Evolutionary conservation across 2,329 filamentous ascomycete species (phyloP), one percentile per base, ranked within the genome.

Genomic region (Cylindrodendrum hubeiense): DNA sequence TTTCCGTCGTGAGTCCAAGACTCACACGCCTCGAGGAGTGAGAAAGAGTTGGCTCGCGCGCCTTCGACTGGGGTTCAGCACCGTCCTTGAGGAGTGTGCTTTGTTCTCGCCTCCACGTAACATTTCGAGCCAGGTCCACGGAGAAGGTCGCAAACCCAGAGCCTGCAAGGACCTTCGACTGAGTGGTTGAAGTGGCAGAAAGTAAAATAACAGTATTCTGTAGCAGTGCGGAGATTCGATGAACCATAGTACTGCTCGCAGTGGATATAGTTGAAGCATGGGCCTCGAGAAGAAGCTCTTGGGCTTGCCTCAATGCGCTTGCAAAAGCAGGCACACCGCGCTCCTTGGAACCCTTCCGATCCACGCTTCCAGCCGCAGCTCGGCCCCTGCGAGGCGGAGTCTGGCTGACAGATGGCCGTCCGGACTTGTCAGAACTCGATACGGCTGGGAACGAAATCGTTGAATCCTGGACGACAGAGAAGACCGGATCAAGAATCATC

Each of bases 391-490:
- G 72, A n/a, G 74, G 71, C 54, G 82, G 81, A 13, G 81, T 77
- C 58, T 81, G 80, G 5, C 70, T 68, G 4, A 78, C 63, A 3
- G 80, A 80, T 22, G 75, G 68, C 30, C 79, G 77, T 46, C 84
- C 80, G 12, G 77, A 68, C 65, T 80, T 81, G 34, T 85, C 85
- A 26, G 80, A 76, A 68, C 78, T 75, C 24, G 82, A 81, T 39
- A 95, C 84, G 0, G 93, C 90, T 1, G 95, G 94, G 65, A 95
- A 91, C 0, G 94, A 97, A 26, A 98, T 90, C 0, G 94, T 97
- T 0, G 96, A 98, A 74, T 99, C 96, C 49, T 95, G 93, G 17
- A 98, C 87, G 10, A 95, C 92, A 19, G 93, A 97, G 78, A 95
- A 97, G 4, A 96, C 91, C 3, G 95, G 91, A 78, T 97, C 93